phyloP scores from a whole-genome alignment of 2,329 filamentous ascomycete species.

The Triangularia verruculosa region DNA sequence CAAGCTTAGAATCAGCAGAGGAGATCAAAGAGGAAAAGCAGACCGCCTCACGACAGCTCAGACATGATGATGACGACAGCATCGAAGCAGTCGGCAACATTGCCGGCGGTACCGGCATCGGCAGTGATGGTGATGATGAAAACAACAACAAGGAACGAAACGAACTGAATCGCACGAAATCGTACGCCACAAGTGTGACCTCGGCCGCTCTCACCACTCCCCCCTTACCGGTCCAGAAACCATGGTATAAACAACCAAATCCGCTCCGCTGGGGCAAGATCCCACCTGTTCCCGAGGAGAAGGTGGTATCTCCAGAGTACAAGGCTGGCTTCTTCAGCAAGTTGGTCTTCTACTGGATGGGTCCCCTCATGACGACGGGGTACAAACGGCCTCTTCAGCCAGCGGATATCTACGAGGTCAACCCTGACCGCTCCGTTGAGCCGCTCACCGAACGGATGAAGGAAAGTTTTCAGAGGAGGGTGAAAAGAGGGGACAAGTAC shows the following conservation, averaged over 20 bases:
- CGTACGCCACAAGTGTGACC: slow-evolving; percentile 52
- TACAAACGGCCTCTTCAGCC: slow-evolving; percentile 80
- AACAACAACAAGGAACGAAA: slow-evolving; percentile 31
- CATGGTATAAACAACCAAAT: slow-evolving; percentile 63
- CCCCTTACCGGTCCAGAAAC: slow-evolving; percentile 42
- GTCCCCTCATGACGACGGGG: slow-evolving; percentile 79
- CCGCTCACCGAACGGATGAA: slow-evolving; percentile 65
- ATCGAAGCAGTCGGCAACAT: slow-evolving; percentile 20
- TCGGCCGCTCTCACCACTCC: slow-evolving; percentile 36
- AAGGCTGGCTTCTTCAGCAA: slow-evolving; percentile 70
- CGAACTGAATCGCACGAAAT: slow-evolving; percentile 45
- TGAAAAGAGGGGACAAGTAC: slow-evolving; percentile 64
- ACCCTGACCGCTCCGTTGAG: slow-evolving; percentile 72
- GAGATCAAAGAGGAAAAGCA: slow-evolving; percentile 3
- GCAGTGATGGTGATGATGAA: slow-evolving; percentile 1
- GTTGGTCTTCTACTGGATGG: slow-evolving; percentile 87
- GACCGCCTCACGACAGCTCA: slow-evolving; percentile 1
- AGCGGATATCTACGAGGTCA: slow-evolving; percentile 86
- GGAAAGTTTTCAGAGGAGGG: slow-evolving; percentile 65
- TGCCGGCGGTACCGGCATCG: not conserved
- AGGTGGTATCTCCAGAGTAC: slow-evolving; percentile 63
- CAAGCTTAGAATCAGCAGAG: slow-evolving; percentile 5
- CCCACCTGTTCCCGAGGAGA: slow-evolving; percentile 54
- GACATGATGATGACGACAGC: not conserved
- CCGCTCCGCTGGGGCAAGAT: slow-evolving; percentile 58